These are phyloP conservation scores for Termitomyces sp. DNA, from an alignment of 768 basidiomycete genomes.

Conservation along the genomic window DNA sequence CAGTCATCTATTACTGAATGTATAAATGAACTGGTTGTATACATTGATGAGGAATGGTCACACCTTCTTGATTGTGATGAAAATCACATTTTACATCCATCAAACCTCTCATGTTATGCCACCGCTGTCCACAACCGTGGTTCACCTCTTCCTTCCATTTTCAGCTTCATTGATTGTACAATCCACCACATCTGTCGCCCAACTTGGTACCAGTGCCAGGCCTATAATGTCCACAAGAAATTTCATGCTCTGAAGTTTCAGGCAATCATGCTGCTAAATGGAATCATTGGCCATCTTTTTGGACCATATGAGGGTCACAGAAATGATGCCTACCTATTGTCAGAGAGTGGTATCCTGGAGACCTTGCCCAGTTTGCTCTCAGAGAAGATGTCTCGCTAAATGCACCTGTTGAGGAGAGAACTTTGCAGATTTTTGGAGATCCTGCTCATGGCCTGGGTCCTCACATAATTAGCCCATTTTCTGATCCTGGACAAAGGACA, in stretches of 20 bases:
- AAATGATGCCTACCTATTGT: constrained; percentile 2
- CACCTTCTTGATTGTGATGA: too few species aligned
- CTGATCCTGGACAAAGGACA: constrained; percentile 16
- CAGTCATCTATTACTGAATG: neutral
- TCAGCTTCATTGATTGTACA: too few species aligned
- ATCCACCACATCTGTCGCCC: too few species aligned
- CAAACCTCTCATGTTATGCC: too few species aligned
- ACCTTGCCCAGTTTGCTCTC: neutral
- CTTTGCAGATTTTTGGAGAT: constrained; percentile 26
- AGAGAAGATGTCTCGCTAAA: neutral
- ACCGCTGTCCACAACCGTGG: too few species aligned
- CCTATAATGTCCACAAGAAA: too few species aligned
- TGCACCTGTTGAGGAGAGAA: neutral
- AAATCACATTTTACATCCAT: too few species aligned
- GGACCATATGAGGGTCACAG: neutral
- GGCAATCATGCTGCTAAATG: constrained; percentile 8
- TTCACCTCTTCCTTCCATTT: too few species aligned
- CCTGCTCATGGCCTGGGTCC: constrained; percentile 23
- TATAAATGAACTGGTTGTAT: neutral
- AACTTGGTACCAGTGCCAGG: too few species aligned
- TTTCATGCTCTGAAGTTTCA: constrained; percentile 9
- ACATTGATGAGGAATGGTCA: constrained; percentile 2
- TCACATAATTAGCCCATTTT: constrained; percentile 22
- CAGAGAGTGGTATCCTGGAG: neutral
- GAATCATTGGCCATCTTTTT: constrained; percentile 3